Base-by-base conservation (phyloP, 257 asterid genomes). In the Craterostigma plantagineum region DNA sequence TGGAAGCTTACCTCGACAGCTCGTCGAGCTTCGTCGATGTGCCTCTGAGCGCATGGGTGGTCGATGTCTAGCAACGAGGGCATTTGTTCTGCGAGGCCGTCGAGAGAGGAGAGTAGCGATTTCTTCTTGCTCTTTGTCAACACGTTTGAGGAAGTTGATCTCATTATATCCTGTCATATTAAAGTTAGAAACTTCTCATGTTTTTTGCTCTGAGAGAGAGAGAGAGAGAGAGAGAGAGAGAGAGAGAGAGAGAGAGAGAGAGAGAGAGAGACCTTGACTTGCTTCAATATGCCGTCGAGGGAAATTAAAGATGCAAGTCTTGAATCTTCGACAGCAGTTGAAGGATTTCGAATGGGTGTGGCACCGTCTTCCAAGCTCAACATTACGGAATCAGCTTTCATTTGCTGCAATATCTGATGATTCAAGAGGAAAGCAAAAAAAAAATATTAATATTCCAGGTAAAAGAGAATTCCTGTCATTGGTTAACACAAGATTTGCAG, bases 271-370 rank as follows among this genome's bases (percentile, higher is more conserved):
- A 79, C 96, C 99, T 90, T 75, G 77, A 64, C 79, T 73, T 79
- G 81, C 73, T 83, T 90, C 78, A 90, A 52, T 45, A 90, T 71
- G 73, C 85, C 71, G 63, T 83, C 96, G 42, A 90, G 94, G 57
- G 96, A 69, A 52, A 90, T 76, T 57, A 90, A 63, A 47, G 99
- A 90, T 33, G 99, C 99, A 40, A 90, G 70, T 49, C 99, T 71
- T 47, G 99, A 86, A 75, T 90, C 96, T 78, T 90, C 99, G 7
- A 81, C 79, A 40, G 94, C 96, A 58, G 96, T 83, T 23, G 96
- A 83, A 65, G 99, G 92, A 68, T 75, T 73, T 37, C 76, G 72
- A 57, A 83, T 63, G 23, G 94, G 92, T 43, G 87, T 53, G 35
- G 87, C 80, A 34, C 81, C 79, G 23, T 71, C 83, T 56, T 73